Percentiles rank a stretch among this genome's conserved stretches.
Evolutionary conservation across 192 early-diverging fungal species (phyloP).

Genomic region (Linnemannia schmuckeri): DNA sequence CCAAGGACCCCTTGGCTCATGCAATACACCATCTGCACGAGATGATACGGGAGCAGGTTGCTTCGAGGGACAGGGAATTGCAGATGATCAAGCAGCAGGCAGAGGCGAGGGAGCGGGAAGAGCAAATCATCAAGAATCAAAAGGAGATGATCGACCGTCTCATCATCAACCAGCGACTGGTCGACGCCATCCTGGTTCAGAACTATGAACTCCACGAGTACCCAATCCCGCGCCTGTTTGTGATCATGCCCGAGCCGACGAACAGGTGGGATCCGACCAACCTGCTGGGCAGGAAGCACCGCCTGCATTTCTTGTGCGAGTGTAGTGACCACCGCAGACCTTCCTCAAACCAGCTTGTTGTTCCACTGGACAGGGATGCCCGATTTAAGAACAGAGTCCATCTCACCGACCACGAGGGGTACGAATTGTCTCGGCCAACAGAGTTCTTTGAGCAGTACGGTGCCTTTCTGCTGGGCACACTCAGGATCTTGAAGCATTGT

Average conservation of each 20-base stretch:
- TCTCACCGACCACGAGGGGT: constrained; percentile 15
- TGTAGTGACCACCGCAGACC: constrained; percentile 14
- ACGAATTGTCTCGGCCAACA: constrained; percentile 5
- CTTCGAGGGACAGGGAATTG: background rate
- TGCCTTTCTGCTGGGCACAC: constrained; percentile 14
- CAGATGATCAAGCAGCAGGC: background rate
- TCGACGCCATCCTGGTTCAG: constrained; percentile 18
- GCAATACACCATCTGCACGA: background rate
- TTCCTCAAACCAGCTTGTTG: background rate
- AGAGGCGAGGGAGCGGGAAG: background rate
- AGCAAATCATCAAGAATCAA: constrained; percentile 1
- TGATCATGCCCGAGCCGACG: constrained; percentile 5
- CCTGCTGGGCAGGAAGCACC: background rate
- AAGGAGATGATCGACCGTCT: constrained; percentile 4
- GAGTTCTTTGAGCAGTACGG: constrained; percentile 27
- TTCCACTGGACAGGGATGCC: background rate
- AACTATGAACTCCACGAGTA: constrained; percentile 37
- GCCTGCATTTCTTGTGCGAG: constrained; percentile 27
- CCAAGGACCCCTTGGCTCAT: background rate
- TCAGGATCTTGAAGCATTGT: constrained; percentile 15
- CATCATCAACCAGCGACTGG: background rate
- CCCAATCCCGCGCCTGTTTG: constrained; percentile 25
- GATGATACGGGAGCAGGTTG: background rate
- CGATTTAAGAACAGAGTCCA: constrained; percentile 4
- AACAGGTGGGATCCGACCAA: constrained; percentile 8